A percentile compares a stretch with the other conserved stretches of the same genome.
These are phyloP conservation scores for Pseudogymnoascus destructans DNA, from an alignment of 2,329 filamentous ascomycete genomes.

Conservation along the genomic window DNA sequence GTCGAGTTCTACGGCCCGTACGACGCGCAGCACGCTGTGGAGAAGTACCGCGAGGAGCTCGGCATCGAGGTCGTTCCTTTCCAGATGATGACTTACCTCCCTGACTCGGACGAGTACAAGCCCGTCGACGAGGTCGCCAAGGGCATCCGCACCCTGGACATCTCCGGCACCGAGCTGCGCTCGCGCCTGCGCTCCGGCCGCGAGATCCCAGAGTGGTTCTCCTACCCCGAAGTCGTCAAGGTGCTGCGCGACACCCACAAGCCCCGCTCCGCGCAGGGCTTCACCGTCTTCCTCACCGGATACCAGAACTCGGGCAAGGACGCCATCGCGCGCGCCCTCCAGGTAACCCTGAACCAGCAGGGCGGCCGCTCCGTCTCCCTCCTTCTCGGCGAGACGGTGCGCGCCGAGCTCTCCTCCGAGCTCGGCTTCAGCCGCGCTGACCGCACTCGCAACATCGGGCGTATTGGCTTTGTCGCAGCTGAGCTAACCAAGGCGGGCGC, in stretches of 20 bases:
- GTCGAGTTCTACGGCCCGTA: constrained; percentile 97
- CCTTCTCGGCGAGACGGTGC: constrained; percentile 89
- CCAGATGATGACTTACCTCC: constrained; percentile 99
- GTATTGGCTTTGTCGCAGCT: constrained; percentile 90
- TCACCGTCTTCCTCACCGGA: constrained; percentile 95
- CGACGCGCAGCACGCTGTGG: constrained; percentile 89
- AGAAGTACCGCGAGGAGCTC: constrained; percentile 92
- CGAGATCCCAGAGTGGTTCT: constrained; percentile 98
- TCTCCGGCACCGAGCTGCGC: constrained; percentile 82
- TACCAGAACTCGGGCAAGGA: constrained; percentile 97
- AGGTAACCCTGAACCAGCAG: constrained; percentile 96
- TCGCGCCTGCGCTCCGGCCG: constrained; percentile 79
- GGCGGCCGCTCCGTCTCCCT: constrained; percentile 89
- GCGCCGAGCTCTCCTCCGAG: constrained; percentile 82
- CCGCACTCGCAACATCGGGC: constrained; percentile 85
- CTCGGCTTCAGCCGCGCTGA: constrained; percentile 91
- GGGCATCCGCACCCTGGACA: constrained; percentile 76
- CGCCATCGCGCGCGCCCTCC: constrained; percentile 84
- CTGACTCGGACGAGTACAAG: constrained; percentile 91
- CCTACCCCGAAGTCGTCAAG: constrained; percentile 94
- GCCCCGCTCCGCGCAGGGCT: constrained; percentile 79
- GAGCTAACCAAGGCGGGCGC: constrained; percentile 89
- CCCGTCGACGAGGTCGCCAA: constrained; percentile 80
- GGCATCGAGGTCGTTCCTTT: constrained; percentile 98
- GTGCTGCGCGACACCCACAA: constrained; percentile 95